Evolutionary conservation across 2,329 filamentous ascomycete species (phyloP).

Genomic region (Ceratocystis lukuohia): DNA sequence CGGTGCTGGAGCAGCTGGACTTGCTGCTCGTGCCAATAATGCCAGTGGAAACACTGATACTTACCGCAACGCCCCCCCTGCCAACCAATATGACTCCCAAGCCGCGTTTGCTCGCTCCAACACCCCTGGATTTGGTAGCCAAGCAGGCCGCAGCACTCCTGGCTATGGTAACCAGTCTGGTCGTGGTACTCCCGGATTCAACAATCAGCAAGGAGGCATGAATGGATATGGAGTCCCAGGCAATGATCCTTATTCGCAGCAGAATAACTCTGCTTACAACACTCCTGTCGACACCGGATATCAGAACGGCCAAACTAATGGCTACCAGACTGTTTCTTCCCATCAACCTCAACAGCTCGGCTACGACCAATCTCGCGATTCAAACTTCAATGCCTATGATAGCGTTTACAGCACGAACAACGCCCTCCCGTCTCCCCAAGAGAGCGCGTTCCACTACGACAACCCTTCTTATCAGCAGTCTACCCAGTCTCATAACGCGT

Average conservation of each 20-base stretch:
- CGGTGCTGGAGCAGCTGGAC: conserved; percentile 10
- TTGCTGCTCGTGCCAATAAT: conserved; percentile 16
- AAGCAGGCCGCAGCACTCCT: conserved; percentile 10
- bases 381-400: conserved; percentile 12
- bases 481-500: background rate
- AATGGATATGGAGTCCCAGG: conserved; percentile 18
- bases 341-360: conserved; percentile 7
- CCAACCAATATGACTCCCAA: conserved; percentile 8
- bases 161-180: conserved; percentile 12
- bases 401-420: conserved; percentile 9
- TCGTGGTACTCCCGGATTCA: conserved; percentile 10
- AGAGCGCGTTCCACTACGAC: conserved; percentile 19
- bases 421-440: conserved; percentile 17
- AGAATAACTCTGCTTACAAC: conserved; percentile 10
- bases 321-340: conserved; percentile 13
- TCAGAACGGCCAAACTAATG: background rate
- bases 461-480: conserved; percentile 16
- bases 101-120: background rate
- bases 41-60: background rate
- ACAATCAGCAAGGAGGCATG: conserved; percentile 11
- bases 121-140: conserved; percentile 10
- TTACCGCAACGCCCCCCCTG: conserved; percentile 10
- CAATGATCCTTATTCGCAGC: conserved; percentile 22
- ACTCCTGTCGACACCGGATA: conserved; percentile 8
- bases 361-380: conserved; percentile 13